Evolutionary conservation across 345 rosid genomes (phyloP).

Genomic region (Citrus reticulata): DNA sequence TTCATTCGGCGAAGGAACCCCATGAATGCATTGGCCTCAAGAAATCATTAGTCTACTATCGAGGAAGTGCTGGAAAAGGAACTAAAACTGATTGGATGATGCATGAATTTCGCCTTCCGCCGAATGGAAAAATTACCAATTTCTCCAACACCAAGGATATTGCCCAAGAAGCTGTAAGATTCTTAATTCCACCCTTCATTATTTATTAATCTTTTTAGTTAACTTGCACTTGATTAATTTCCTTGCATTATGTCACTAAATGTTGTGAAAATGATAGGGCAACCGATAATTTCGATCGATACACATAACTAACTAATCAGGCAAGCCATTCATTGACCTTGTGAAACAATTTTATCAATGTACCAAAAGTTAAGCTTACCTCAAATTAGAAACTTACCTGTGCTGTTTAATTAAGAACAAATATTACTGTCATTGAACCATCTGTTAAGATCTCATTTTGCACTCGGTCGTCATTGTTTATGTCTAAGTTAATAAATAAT

Average conservation of each 20-base stretch:
- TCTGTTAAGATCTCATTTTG: neutral
- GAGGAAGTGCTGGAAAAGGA: constrained; percentile 79
- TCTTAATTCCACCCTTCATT: neutral
- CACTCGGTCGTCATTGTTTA: neutral
- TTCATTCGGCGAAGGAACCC: constrained; percentile 35
- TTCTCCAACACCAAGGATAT: neutral
- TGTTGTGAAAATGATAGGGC: neutral
- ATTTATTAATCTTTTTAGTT: neutral
- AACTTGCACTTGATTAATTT: neutral
- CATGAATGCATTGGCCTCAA: constrained; percentile 69
- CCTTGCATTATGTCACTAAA: neutral
- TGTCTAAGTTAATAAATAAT: neutral
- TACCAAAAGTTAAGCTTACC: too few relatives aligned
- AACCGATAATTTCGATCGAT: neutral
- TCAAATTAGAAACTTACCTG: neutral
- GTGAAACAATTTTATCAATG: neutral
- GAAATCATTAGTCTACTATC: constrained; percentile 71
- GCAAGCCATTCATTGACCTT: neutral
- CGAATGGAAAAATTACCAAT: constrained; percentile 10
- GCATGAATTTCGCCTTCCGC: constrained; percentile 81
- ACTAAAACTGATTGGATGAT: constrained; percentile 96
- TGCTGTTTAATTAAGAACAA: neutral
- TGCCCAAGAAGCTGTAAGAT: constrained; percentile 65
- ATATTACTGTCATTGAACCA: too few relatives aligned
- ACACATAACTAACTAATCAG: too few relatives aligned